phyloP scores from a whole-genome alignment of 345 rosid genomes.

The Eutrema japonicum region DNA sequence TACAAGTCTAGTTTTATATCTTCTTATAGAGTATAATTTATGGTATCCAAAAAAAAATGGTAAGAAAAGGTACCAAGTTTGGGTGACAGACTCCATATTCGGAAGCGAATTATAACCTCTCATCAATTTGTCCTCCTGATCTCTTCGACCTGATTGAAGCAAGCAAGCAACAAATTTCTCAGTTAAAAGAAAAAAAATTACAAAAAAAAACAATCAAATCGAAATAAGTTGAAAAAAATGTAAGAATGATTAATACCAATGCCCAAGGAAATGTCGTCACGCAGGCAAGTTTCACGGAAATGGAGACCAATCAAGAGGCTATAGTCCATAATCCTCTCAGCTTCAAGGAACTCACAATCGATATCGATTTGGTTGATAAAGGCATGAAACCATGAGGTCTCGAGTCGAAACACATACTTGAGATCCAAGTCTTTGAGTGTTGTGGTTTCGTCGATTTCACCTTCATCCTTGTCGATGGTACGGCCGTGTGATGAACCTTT shows the following conservation, averaged over 20 bases:
- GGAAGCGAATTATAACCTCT: slow-evolving; percentile 66
- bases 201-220: neutral
- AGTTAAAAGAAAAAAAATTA: neutral
- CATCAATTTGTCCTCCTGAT: slow-evolving; percentile 51
- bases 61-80: slow-evolving; percentile 49
- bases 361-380: slow-evolving; percentile 65
- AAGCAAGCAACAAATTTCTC: neutral
- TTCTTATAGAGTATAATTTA: neutral
- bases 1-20: neutral
- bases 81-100: slow-evolving; percentile 62
- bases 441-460: slow-evolving; percentile 63
- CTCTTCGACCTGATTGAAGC: slow-evolving; percentile 44
- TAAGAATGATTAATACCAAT: slow-evolving; percentile 32
- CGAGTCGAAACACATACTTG: slow-evolving; percentile 58
- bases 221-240: neutral
- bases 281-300: slow-evolving; percentile 47
- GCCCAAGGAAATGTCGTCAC: slow-evolving; percentile 48
- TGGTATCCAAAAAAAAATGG: slow-evolving; percentile 3
- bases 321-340: slow-evolving; percentile 72
- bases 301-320: slow-evolving; percentile 76
- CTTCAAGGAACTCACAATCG: slow-evolving; percentile 73
- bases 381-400: slow-evolving; percentile 62
- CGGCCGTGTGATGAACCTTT: slow-evolving; percentile 84
- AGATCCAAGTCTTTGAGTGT: slow-evolving; percentile 82
- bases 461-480: slow-evolving; percentile 55